Evolutionary conservation across 345 rosid genomes (phyloP).

Genomic region (Hypericum perforatum): DNA sequence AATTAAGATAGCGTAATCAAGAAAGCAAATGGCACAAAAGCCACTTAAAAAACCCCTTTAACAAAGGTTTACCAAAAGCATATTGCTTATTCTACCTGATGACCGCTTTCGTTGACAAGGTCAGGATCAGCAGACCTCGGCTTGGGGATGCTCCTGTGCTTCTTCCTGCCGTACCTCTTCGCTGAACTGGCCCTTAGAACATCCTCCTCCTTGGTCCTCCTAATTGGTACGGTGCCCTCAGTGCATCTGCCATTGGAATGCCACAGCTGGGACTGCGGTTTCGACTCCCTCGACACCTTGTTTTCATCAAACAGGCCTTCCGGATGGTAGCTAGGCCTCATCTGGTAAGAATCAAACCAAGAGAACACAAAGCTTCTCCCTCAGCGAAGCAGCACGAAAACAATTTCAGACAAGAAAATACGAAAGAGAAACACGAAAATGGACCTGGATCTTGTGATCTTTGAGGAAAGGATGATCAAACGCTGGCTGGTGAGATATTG

Average conservation of each 20-base stretch:
- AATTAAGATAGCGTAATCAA: conserved; percentile 1
- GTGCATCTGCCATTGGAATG: conserved; percentile 65
- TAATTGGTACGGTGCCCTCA: conserved; percentile 68
- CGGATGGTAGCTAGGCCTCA: conserved; percentile 81
- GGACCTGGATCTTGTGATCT: conserved; percentile 94
- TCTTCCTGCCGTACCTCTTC: conserved; percentile 91
- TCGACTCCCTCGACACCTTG: conserved; percentile 42
- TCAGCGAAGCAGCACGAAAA: neutral
- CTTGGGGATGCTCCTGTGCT: conserved; percentile 59
- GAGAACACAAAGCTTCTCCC: conserved; percentile 5
- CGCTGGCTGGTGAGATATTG: conserved; percentile 80
- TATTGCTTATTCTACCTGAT: conserved; percentile 45
- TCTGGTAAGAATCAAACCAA: conserved; percentile 27
- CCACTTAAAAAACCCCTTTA: neutral
- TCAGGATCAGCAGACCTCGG: conserved; percentile 90
- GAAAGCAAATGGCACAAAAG: neutral
- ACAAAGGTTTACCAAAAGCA: neutral
- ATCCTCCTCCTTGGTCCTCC: conserved; percentile 84
- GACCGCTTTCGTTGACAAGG: conserved; percentile 76
- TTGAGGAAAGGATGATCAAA: conserved; percentile 93
- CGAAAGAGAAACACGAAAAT: neutral
- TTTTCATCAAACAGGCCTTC: conserved; percentile 75
- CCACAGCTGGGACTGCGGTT: conserved; percentile 69
- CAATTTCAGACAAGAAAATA: neutral
- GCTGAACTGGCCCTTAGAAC: conserved; percentile 88